phyloP scores from a whole-genome alignment of 148 eudicot genomes.

The Silene uniflora region DNA sequence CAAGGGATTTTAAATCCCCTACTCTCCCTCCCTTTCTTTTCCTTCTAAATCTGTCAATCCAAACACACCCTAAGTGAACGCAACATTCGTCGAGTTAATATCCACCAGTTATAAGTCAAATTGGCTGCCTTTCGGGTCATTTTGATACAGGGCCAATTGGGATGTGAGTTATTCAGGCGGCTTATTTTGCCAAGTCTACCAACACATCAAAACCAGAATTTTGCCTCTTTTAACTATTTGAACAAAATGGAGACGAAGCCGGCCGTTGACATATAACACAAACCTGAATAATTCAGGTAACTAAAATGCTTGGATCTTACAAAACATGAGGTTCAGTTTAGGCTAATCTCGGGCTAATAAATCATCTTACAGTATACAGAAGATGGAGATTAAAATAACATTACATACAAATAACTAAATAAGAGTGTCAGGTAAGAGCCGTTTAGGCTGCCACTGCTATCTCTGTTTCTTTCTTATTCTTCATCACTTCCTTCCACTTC shows the following conservation, averaged over 20 bases:
- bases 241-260: neutral
- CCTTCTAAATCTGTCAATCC: no score
- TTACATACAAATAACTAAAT: constrained; percentile 20
- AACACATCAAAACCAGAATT: no score
- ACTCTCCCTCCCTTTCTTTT: no score
- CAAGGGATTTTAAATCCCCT: no score
- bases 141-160: no score
- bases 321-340: constrained; percentile 1
- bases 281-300: neutral
- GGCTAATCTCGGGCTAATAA: constrained; percentile 28
- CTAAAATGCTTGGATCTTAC: constrained; percentile 7
- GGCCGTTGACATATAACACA: neutral
- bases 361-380: constrained; percentile 11
- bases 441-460: constrained; percentile 42
- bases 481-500: constrained; percentile 65
- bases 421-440: neutral
- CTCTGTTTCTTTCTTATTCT: constrained; percentile 63
- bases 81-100: no score
- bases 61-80: no score
- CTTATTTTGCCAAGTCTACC: no score
- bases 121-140: no score
- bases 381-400: constrained; percentile 10
- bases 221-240: no score
- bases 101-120: no score
- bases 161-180: no score